These are phyloP conservation scores for Phaffia australis DNA, from an alignment of 768 basidiomycete genomes.

Conservation along the genomic window DNA sequence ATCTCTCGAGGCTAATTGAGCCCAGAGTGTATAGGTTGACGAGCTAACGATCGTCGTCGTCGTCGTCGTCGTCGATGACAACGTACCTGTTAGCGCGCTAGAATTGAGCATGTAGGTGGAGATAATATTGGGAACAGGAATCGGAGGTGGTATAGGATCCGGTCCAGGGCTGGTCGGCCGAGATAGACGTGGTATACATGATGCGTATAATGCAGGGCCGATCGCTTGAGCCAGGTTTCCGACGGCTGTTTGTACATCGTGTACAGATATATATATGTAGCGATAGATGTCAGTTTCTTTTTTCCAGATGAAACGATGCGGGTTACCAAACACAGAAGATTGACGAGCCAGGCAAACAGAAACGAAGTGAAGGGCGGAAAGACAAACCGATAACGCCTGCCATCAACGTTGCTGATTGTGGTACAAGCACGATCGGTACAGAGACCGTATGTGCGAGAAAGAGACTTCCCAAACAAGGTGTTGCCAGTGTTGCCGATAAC, in stretches of 20 bases:
- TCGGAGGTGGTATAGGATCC: background rate
- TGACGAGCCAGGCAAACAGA: no score
- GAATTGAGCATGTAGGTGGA: background rate
- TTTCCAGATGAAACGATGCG: no score
- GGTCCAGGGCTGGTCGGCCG: no score
- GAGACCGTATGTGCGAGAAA: constrained; percentile 17
- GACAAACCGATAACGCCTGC: constrained; percentile 16
- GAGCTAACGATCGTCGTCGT: background rate
- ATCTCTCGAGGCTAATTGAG: constrained; percentile 1
- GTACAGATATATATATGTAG: no score
- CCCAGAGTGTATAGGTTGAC: constrained; percentile 7
- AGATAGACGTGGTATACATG: constrained; percentile 4
- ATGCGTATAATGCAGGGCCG: constrained; percentile 14
- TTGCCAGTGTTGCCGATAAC: constrained; percentile 19
- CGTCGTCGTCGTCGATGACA: background rate
- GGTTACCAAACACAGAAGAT: background rate
- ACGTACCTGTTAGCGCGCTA: background rate
- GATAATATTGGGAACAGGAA: background rate
- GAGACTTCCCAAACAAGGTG: constrained; percentile 22
- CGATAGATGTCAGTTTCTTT: no score
- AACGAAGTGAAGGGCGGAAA: background rate
- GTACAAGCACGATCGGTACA: constrained; percentile 2
- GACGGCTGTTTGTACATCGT: constrained; percentile 1
- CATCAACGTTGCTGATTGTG: constrained; percentile 10
- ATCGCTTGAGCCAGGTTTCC: constrained; percentile 18